Percentiles rank a stretch among this genome's conserved stretches.
Evolutionary conservation across 2,329 filamentous ascomycete genomes (phyloP).

Genomic region (Arthrobotrys megalospora): DNA sequence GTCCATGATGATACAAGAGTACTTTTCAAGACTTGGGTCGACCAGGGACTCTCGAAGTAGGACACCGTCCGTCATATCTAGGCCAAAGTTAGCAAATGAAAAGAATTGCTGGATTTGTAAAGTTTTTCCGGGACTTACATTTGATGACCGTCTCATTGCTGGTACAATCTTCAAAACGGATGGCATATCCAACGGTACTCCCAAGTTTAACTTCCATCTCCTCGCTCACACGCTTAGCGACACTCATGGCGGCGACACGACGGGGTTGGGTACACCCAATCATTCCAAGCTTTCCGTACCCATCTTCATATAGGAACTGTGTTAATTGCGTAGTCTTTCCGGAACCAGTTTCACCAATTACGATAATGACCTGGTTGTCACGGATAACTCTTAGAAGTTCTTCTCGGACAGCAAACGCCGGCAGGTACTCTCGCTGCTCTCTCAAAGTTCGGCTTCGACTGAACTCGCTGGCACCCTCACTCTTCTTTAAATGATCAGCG

Average conservation of each 20-base stretch:
- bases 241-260: slow-evolving; percentile 98
- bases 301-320: slow-evolving; percentile 95
- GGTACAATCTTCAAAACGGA: slow-evolving; percentile 98
- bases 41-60: slow-evolving; percentile 92
- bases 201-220: slow-evolving; percentile 97
- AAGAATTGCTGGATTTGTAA: background rate
- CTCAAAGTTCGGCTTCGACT: slow-evolving; percentile 90
- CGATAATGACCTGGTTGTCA: slow-evolving; percentile 97
- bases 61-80: slow-evolving; percentile 96
- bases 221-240: slow-evolving; percentile 96
- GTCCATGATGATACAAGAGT: slow-evolving; percentile 99
- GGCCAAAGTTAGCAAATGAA: slow-evolving; percentile 56
- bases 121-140: slow-evolving; percentile 70
- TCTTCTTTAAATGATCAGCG: slow-evolving; percentile 87
- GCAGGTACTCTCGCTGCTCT: slow-evolving; percentile 92
- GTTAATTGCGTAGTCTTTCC: slow-evolving; percentile 98
- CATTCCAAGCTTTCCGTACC: slow-evolving; percentile 87
- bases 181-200: slow-evolving; percentile 91
- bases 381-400: slow-evolving; percentile 91
- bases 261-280: slow-evolving; percentile 97
- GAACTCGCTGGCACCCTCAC: slow-evolving; percentile 86
- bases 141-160: slow-evolving; percentile 96
- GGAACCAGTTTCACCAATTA: slow-evolving; percentile 96
- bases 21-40: slow-evolving; percentile 92
- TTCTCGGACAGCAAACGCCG: slow-evolving; percentile 95